Evolutionary conservation across 495 filamentous ascomycete genomes (phyloP).

Genomic region (Trichocladium uniseriatum): DNA sequence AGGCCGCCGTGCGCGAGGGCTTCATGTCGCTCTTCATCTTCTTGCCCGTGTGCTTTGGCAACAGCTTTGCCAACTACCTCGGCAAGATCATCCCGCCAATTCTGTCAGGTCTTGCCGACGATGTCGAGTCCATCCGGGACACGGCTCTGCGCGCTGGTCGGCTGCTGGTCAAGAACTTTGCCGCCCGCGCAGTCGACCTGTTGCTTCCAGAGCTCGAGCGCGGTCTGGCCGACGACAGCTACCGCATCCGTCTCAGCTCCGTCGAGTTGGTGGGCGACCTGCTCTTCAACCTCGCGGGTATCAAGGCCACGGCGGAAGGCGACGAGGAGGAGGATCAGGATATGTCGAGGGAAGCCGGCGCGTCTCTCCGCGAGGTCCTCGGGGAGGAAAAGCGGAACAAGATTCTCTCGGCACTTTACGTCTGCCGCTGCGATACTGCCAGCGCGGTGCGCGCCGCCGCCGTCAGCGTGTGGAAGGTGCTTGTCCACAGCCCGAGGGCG

Average conservation of each 20-base stretch:
- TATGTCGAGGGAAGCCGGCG: constrained; percentile 70
- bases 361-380: constrained; percentile 83
- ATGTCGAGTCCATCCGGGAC: constrained; percentile 89
- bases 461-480: constrained; percentile 88
- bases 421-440: constrained; percentile 95
- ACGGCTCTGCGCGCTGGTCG: constrained; percentile 87
- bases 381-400: constrained; percentile 94
- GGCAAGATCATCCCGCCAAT: constrained; percentile 95
- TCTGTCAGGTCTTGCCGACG: constrained; percentile 86
- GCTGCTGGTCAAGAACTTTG: constrained; percentile 94
- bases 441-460: constrained; percentile 84
- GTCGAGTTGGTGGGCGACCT: constrained; percentile 95
- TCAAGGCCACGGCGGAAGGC: constrained; percentile 71
- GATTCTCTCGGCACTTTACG: constrained; percentile 88
- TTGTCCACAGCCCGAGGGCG: constrained; percentile 85
- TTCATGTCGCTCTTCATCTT: constrained; percentile 99
- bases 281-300: constrained; percentile 95
- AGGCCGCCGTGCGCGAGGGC: constrained; percentile 83
- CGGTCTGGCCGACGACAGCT: constrained; percentile 87
- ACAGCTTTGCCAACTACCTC: constrained; percentile 94
- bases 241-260: constrained; percentile 93
- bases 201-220: constrained; percentile 91
- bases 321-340: constrained; percentile 66
- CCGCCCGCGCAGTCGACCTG: constrained; percentile 85
- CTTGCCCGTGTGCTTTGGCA: constrained; percentile 96